Base-by-base conservation (phyloP, 2,329 filamentous ascomycete genomes). In the Fusarium compactum region DNA sequence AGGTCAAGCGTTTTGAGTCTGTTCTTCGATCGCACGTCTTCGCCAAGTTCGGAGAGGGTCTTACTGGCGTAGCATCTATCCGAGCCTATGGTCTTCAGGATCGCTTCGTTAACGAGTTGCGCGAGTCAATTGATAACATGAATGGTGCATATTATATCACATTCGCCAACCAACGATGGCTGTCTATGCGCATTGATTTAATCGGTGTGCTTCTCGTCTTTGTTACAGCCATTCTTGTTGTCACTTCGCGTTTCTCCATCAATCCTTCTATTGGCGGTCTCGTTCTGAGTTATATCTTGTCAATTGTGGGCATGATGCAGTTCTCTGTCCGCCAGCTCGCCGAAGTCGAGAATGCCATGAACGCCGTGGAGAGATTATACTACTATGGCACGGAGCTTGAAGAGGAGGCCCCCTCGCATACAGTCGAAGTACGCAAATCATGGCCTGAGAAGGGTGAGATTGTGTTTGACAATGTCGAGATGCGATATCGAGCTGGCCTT, bases 301-400 rank as follows among this genome's bases (percentile, higher is more conserved):
- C 91, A 16, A 97, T 98, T 76, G 94, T 97, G 20, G 93, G 97
- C 79, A 94, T 98, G 92, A 91, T 98, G 70, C 95, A 98, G 78
- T 98, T 98, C 80, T 95, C 94, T 1, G 93, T 98, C 20, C 89
- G 96, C 20, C 95, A 98, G 80, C 86, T 98, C 10, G 95, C 95
- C 27, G 95, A 98, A 80, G 94, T 98, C 11, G 95, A 98, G 80
- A 98, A 98, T 81, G 94, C 95, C 77, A 98, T 98, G 95, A 98
- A 98, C 79, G 91, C 95, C 0, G 96, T 97, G 0, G 95, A 98
- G 81, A 91, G 96, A 52, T 85, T 98, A 34, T 90, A 94, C 78
- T 94, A 97, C 82, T 98, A 98, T 78, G 95, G 93, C 58, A 93
- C 89, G 1, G 82, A 93, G 72, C 87, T 99, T 7, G 94, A 97